Percentiles rank a stretch among this genome's conserved stretches.
Evolutionary conservation across 75 land plant species (phyloP).

Genomic region (Picea sitchensis): DNA sequence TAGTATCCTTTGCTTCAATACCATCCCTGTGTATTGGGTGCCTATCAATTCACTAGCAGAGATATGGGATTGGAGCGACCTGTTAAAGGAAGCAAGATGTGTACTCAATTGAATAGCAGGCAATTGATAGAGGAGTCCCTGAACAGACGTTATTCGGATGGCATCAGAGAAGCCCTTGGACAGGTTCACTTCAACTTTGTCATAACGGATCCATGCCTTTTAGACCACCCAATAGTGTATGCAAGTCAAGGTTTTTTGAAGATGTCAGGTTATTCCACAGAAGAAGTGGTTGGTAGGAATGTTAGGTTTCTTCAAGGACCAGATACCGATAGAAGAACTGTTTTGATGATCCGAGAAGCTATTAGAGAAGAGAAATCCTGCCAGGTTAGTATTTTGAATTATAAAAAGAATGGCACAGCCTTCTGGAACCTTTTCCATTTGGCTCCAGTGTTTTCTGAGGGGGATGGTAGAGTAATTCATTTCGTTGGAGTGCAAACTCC

Average conservation of each 20-base stretch:
- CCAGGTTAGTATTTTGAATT: conserved; percentile 75
- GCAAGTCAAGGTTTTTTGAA: conserved; percentile 78
- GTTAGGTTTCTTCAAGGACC: conserved; percentile 90
- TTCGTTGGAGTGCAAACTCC: conserved; percentile 92
- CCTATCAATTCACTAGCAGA: not conserved
- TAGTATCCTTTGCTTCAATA: not conserved
- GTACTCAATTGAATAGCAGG: not conserved
- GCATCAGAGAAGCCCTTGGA: conserved; percentile 49
- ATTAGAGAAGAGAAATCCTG: conserved; percentile 63
- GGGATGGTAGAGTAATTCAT: conserved; percentile 71
- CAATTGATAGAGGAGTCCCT: conserved; percentile 20
- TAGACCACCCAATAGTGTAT: conserved; percentile 82
- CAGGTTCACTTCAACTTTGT: conserved; percentile 48
- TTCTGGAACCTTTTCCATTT: conserved; percentile 84
- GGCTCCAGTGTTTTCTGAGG: conserved; percentile 69
- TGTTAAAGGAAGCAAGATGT: conserved; percentile 14
- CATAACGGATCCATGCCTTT: conserved; percentile 63
- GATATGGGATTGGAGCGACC: conserved; percentile 11
- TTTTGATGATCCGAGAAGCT: conserved; percentile 81
- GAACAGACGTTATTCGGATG: conserved; percentile 37
- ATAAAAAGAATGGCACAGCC: conserved; percentile 70
- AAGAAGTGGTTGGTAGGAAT: conserved; percentile 80
- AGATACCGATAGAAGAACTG: conserved; percentile 61
- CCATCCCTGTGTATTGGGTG: conserved; percentile 5
- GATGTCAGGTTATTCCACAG: conserved; percentile 66